phyloP scores from a whole-genome alignment of 257 asterid genomes.

The Hygrophila difformis region DNA sequence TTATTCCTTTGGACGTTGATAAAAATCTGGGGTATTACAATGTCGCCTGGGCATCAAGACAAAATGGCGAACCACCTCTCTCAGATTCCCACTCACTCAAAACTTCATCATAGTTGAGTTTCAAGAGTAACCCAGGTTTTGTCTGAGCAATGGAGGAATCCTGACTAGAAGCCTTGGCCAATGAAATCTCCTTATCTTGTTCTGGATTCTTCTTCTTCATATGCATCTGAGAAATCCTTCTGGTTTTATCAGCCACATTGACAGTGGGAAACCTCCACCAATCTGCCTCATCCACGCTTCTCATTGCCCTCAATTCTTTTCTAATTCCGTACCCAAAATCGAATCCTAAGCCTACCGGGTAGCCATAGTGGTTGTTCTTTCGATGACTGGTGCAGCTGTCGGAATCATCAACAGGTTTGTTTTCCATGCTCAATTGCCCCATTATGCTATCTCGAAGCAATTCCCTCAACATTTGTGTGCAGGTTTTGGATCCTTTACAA shows the following conservation, averaged over 20 bases:
- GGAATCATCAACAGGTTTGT: neutral
- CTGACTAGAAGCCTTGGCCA: constrained; percentile 12
- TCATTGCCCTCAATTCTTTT: constrained; percentile 39
- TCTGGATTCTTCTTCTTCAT: neutral
- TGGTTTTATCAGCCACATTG: constrained; percentile 41
- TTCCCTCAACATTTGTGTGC: no score
- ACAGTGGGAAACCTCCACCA: constrained; percentile 67
- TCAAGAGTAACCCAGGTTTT: constrained; percentile 29
- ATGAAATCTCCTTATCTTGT: constrained; percentile 8
- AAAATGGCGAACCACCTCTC: constrained; percentile 50
- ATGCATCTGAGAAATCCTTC: constrained; percentile 16
- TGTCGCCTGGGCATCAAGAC: constrained; percentile 34
- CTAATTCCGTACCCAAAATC: constrained; percentile 43
- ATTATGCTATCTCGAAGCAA: constrained; percentile 79
- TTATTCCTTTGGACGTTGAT: no score
- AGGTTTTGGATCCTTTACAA: no score
- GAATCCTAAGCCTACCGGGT: constrained; percentile 58
- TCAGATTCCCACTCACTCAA: constrained; percentile 63
- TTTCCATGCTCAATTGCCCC: constrained; percentile 39
- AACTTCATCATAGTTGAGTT: constrained; percentile 46
- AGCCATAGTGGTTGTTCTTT: constrained; percentile 36
- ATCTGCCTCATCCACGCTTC: constrained; percentile 43
- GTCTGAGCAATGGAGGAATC: constrained; percentile 23
- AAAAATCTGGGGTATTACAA: no score
- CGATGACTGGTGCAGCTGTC: neutral